Conservation (phyloP, 768 basidiomycete genomes). For the Kwoniella sp. region DNA sequence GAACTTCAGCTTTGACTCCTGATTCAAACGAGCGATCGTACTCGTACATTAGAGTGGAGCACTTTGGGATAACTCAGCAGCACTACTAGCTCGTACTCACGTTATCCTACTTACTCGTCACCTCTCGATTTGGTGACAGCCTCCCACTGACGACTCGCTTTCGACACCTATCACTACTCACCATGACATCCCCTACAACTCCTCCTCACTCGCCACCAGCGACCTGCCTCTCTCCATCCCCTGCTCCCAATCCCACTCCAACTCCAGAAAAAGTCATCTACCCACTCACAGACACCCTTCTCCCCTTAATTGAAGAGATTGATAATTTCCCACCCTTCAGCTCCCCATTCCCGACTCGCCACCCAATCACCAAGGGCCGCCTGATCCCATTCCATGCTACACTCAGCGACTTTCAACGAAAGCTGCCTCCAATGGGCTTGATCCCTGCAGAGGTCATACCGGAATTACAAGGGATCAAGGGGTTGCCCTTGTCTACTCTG, state of each 20-base stretch:
- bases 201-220: background rate
- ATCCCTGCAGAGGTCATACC: conserved; percentile 48
- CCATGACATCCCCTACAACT: too few species aligned
- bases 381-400: conserved; percentile 30
- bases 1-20: too few species aligned
- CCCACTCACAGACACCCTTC: background rate
- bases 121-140: too few species aligned
- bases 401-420: conserved; percentile 15
- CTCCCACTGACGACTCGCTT: too few species aligned
- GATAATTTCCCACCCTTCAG: conserved; percentile 28
- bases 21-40: too few species aligned
- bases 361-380: conserved; percentile 15
- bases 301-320: conserved; percentile 10
- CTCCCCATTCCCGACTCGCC: conserved; percentile 14
- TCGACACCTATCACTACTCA: too few species aligned
- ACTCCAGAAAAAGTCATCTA: background rate
- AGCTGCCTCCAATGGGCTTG: conserved; percentile 56
- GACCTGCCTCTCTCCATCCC: background rate
- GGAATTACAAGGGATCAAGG: conserved; percentile 10
- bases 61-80: too few species aligned
- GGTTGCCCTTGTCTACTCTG: conserved; percentile 1
- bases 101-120: too few species aligned
- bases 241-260: background rate
- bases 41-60: too few species aligned
- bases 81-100: too few species aligned